Base-by-base conservation (phyloP, 169 alveolate genomes). In the Babesia divergens region DNA sequence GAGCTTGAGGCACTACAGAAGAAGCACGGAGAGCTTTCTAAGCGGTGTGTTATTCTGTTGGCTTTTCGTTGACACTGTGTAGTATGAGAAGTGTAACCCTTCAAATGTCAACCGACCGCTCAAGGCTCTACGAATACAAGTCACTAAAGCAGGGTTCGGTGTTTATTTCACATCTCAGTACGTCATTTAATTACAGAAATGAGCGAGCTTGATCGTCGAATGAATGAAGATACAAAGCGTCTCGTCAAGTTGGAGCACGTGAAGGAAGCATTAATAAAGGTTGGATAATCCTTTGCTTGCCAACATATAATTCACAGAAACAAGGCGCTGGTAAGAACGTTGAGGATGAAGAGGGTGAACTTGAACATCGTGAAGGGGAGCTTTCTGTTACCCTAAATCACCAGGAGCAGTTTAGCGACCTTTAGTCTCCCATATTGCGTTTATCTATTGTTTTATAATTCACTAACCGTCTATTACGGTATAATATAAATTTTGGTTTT, bases 301-400 rank as follows among this genome's bases (percentile, higher is more conserved):
- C 16, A 16, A 9, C 20, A 32, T 16, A 0, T 18, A n/a, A 65
- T 16, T 22, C 22, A 52, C 43, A 68, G 81, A 29, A 13, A 20
- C 47, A 56, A 42, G 87, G 82, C 7, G 72, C 82, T 3, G 87
- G 77, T 3, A 37, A 20, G 38, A 83, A 79, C 49, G 69, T 24
- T 24, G 59, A 44, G 59, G 77, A 0, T 3, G 60, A 20, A 6
- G 87, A 79, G 31, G 59, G 24, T 6, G 49, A 79, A 18, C 68
- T 68, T 11, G 87, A 79, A 16, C 60, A 54, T 8, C 52, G 75
- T 6, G 82, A 79, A 22, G 40, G 18, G 34, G 87, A 79, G 37
- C 50, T 68, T 8, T 71, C 60, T n/a, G 44, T 16, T 40, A 40
- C 16, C n/a, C n/a, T n/a, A n/a, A n/a, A n/a, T n/a, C n/a, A n/a